Percentiles rank a stretch among this genome's conserved stretches.
Conservation (phyloP, 1,284 basidiomycete genomes). For the Salmacisia buchloeana region DNA sequence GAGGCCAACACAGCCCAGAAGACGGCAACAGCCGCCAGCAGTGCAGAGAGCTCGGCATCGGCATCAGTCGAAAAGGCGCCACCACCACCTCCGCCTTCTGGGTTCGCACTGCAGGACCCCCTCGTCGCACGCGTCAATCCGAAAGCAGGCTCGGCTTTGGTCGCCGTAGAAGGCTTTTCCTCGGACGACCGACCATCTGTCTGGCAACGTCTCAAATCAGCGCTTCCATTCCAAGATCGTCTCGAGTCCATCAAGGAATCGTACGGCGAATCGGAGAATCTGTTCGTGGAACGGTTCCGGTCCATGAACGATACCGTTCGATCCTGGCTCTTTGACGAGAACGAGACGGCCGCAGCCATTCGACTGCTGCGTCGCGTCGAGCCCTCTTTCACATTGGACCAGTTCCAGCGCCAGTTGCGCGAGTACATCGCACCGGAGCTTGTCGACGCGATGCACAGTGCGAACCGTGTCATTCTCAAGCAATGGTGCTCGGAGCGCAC, state of each 20-base stretch:
- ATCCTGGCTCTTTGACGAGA: constrained; percentile 82
- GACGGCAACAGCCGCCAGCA: too few species aligned
- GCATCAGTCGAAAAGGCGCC: not conserved
- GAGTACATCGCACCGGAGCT: constrained; percentile 98
- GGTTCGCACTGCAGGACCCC: constrained; percentile 8
- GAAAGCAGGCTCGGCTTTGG: constrained; percentile 29
- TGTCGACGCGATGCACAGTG: constrained; percentile 87
- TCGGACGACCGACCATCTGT: not conserved
- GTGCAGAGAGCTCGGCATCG: too few species aligned
- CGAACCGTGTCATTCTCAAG: constrained; percentile 75
- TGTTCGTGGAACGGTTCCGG: constrained; percentile 73
- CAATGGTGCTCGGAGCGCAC: constrained; percentile 96
- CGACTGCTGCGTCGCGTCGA: constrained; percentile 75
- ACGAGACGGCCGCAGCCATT: constrained; percentile 90
- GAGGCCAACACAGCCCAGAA: too few species aligned
- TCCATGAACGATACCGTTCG: constrained; percentile 78
- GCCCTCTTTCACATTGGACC: constrained; percentile 76
- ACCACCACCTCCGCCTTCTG: not conserved
- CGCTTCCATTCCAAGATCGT: not conserved
- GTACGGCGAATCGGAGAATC: constrained; percentile 91
- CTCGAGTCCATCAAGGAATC: constrained; percentile 15
- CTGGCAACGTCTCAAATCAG: not conserved
- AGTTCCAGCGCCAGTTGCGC: constrained; percentile 80
- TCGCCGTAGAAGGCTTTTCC: not conserved
- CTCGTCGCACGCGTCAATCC: constrained; percentile 12